phyloP scores from a whole-genome alignment of 208 protist species.

The Crithidia expoeki region DNA sequence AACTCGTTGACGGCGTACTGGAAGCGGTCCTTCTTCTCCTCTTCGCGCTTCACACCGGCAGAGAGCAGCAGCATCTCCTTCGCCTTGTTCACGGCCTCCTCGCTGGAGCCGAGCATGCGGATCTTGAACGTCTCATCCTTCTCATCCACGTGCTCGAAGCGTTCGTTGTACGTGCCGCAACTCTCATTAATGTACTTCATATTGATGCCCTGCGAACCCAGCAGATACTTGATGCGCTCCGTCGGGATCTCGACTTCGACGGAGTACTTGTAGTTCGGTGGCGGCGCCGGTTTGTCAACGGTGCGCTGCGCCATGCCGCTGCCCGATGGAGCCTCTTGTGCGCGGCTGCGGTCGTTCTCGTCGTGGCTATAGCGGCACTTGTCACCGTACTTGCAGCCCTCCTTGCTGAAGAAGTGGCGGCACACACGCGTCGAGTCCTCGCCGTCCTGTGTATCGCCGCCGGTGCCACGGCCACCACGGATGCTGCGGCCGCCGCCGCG shows the following conservation, averaged over 20 bases:
- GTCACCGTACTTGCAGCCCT: constrained; percentile 84
- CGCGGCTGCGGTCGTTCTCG: constrained; percentile 38
- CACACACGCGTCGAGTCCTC: constrained; percentile 50
- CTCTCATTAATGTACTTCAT: constrained; percentile 71
- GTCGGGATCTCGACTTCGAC: constrained; percentile 70
- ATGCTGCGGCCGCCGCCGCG: constrained; percentile 45
- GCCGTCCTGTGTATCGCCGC: constrained; percentile 9
- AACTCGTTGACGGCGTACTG: constrained; percentile 88
- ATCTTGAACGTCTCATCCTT: constrained; percentile 66
- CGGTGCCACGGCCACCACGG: constrained; percentile 30
- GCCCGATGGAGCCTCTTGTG: constrained; percentile 26
- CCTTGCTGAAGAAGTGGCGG: constrained; percentile 69
- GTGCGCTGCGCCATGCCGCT: constrained; percentile 37
- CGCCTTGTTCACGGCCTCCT: constrained; percentile 60
- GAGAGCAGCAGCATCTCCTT: constrained; percentile 63
- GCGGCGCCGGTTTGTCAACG: constrained; percentile 25
- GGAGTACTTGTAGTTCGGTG: constrained; percentile 41
- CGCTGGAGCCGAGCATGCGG: constrained; percentile 60
- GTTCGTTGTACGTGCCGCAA: constrained; percentile 77
- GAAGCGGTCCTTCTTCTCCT: constrained; percentile 79
- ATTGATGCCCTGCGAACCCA: constrained; percentile 60
- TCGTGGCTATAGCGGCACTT: constrained; percentile 84
- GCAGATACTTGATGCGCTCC: constrained; percentile 77
- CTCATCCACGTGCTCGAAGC: constrained; percentile 63
- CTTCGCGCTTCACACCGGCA: constrained; percentile 66